Base-by-base conservation (phyloP, 2,329 filamentous ascomycete genomes). In the Hypoxylon sp. region DNA sequence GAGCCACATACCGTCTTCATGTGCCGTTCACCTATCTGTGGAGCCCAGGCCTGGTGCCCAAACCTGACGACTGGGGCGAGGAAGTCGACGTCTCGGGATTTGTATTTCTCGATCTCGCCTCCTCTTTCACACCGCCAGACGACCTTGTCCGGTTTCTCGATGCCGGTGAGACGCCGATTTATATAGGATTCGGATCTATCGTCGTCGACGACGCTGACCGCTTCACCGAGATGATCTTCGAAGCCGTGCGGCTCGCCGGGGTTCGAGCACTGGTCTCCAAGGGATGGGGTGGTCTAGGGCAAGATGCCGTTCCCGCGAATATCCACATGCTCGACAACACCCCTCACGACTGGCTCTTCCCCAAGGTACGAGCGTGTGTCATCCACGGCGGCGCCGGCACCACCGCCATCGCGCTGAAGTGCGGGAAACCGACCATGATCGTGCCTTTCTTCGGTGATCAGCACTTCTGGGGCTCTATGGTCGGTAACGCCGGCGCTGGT, bases 371-470 rank as follows among this genome's bases (percentile, higher is more conserved):
- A 32, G 86, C 83, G 0, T 86, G 86, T 3, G 82, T 91, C 1
- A 88, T 90, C 54, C 88, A 91, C 57, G 88, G 88, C n/a, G 88
- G 88, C 8, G 89, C 89, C 0, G 88, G 88, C 2, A 91, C 88
- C 0, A 89, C 87, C 0, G 88, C 88, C 1, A 88, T 88, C 35
- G 87, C 87, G 1, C 74, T 91, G 21, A 89, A 88, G 66, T 87
- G 81, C 56, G 88, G 80, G 3, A 82, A 81, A 61, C 88, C 88
- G 0, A 90, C 86, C 4, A 87, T 90, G 81, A 81, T 91, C 17
- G 85, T 91, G 2, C 88, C 88, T 0, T 91, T 91, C 71, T 91
- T 91, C 59, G 88, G 88, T 2, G 88, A 91, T 64, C 88, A 91
- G 67, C 80, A 86, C 37, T 91, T 91, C 65, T 91, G 89, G 88